Percentiles rank a stretch among this genome's conserved stretches.
Conservation (phyloP, 2,329 filamentous ascomycete genomes). For the Tolypocladium paradoxum region DNA sequence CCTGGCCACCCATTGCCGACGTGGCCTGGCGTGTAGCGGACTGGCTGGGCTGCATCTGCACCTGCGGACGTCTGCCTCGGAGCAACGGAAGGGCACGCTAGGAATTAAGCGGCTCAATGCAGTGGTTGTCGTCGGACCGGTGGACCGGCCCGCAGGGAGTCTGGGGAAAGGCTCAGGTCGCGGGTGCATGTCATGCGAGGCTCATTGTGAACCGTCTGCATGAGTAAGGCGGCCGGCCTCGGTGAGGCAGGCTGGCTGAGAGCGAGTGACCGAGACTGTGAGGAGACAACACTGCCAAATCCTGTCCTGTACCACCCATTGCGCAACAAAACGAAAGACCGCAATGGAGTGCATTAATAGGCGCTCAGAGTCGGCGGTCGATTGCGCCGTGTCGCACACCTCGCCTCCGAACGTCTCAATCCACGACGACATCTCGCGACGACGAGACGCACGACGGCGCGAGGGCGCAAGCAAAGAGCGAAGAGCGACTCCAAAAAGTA, state of each 20-base stretch:
- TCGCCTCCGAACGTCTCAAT: neutral
- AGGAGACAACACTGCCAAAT: neutral
- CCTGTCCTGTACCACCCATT: neutral
- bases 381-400: neutral
- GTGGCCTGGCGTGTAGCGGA: neutral
- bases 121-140: neutral
- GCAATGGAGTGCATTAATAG: no score
- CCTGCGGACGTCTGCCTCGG: neutral
- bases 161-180: neutral
- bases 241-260: no score
- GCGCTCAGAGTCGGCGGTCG: neutral
- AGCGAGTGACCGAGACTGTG: neutral
- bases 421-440: neutral
- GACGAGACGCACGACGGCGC: neutral
- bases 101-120: neutral
- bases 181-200: neutral
- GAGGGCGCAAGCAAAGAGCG: neutral
- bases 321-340: neutral
- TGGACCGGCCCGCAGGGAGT: neutral
- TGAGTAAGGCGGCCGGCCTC: neutral
- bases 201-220: no score
- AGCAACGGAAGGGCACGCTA: neutral
- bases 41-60: no score
- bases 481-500: neutral
- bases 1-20: neutral